phyloP scores from a whole-genome alignment of 2,329 filamentous ascomycete genomes.

The Ophiostoma sp. region DNA sequence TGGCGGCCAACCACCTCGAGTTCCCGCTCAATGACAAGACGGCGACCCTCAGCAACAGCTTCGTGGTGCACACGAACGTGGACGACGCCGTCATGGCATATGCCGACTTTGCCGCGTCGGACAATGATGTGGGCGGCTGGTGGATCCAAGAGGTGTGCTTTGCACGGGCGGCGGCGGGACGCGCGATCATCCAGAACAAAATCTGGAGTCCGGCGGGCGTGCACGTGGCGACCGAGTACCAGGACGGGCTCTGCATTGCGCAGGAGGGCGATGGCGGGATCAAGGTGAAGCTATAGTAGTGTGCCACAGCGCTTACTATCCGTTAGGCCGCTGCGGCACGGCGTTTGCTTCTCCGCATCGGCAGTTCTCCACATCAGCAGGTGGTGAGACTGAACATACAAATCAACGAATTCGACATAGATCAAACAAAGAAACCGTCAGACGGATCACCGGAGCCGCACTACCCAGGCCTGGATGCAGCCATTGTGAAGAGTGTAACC shows the following conservation, averaged over 20 bases:
- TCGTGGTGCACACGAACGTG: constrained; percentile 48
- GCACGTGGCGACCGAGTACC: constrained; percentile 51
- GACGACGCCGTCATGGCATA: constrained; percentile 44
- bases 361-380: too few species aligned
- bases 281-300: constrained; percentile 12
- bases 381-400: too few species aligned
- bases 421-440: neutral
- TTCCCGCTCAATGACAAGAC: constrained; percentile 40
- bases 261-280: constrained; percentile 23
- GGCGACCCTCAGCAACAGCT: constrained; percentile 47
- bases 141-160: constrained; percentile 51
- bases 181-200: constrained; percentile 45
- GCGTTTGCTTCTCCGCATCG: too few species aligned
- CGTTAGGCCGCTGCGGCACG: too few species aligned
- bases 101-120: constrained; percentile 13
- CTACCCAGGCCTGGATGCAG: neutral
- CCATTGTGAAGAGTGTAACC: neutral
- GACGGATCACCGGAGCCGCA: neutral
- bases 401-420: neutral
- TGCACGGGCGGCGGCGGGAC: constrained; percentile 43
- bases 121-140: constrained; percentile 36
- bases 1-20: constrained; percentile 46
- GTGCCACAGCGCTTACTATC: too few species aligned
- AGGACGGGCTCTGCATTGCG: constrained; percentile 45
- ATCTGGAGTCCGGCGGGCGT: constrained; percentile 50